These are phyloP conservation scores for Arabidopsis hybrid DNA, from an alignment of 441 rosid species.

Conservation along the genomic window DNA sequence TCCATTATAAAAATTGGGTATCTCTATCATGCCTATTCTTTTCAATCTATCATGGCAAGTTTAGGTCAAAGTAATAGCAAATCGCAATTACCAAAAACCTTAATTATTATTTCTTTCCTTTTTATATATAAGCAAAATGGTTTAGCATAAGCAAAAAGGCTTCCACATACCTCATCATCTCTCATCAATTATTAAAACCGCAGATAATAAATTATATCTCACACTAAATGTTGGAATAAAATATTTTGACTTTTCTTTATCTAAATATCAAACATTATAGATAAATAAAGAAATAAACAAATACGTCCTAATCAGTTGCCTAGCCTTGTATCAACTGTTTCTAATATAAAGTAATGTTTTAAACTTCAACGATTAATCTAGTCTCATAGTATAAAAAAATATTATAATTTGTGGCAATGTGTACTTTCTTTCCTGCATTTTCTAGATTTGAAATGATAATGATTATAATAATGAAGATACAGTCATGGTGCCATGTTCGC, in stretches of 20 bases:
- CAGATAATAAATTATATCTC: constrained; percentile 4
- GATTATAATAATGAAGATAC: constrained; percentile 33
- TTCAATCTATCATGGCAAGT: constrained; percentile 35
- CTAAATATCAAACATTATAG: neutral
- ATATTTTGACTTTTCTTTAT: constrained; percentile 43
- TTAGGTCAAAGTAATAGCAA: constrained; percentile 51
- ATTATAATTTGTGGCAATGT: constrained; percentile 28
- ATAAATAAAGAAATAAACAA: neutral
- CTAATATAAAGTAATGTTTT: constrained; percentile 30
- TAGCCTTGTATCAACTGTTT: constrained; percentile 36
- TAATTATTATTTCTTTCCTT: neutral
- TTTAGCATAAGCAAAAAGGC: constrained; percentile 23
- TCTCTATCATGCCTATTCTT: constrained; percentile 35
- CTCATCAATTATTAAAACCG: constrained; percentile 38
- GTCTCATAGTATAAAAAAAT: constrained; percentile 19
- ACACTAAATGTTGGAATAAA: constrained; percentile 29
- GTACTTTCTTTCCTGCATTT: constrained; percentile 41
- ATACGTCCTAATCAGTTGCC: constrained; percentile 42
- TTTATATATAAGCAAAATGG: constrained; percentile 15
- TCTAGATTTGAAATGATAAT: constrained; percentile 37
- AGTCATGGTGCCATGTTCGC: constrained; percentile 49
- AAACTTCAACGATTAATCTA: constrained; percentile 34
- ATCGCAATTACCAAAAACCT: constrained; percentile 29
- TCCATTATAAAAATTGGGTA: constrained; percentile 24
- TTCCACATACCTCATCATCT: constrained; percentile 29